phyloP scores from a whole-genome alignment of 768 basidiomycete genomes.

The Boletus reticulatus region DNA sequence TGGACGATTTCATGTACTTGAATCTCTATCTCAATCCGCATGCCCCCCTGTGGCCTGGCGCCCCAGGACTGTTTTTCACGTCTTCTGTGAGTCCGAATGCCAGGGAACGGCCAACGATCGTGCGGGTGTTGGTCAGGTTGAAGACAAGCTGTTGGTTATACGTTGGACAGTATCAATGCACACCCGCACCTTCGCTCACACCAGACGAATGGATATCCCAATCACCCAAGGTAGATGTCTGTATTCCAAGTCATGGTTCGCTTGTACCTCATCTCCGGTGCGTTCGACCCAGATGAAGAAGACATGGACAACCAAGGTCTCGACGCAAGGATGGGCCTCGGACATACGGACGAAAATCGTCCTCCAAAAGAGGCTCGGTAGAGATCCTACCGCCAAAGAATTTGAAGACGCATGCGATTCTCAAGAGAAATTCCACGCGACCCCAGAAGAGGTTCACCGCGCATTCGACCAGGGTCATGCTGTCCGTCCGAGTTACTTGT shows the following conservation, averaged over 20 bases:
- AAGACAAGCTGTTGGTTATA: constrained; percentile 16
- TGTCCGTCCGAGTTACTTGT: neutral
- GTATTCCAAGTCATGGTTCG: neutral
- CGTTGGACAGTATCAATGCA: constrained; percentile 19
- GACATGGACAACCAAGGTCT: constrained; percentile 19
- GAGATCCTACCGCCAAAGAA: constrained; percentile 13
- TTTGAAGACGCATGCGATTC: neutral
- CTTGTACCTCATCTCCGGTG: neutral
- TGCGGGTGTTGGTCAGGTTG: constrained; percentile 12
- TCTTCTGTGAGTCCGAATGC: neutral
- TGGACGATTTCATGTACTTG: constrained; percentile 19
- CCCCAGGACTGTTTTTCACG: constrained; percentile 16
- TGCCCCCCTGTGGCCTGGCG: constrained; percentile 16
- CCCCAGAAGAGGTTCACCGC: constrained; percentile 10
- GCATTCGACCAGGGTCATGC: constrained; percentile 17
- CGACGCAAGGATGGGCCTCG: constrained; percentile 8
- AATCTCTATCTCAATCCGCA: constrained; percentile 19
- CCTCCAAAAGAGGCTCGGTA: constrained; percentile 14
- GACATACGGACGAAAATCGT: constrained; percentile 15
- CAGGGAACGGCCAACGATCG: neutral
- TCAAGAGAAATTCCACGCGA: constrained; percentile 8
- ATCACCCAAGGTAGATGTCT: constrained; percentile 3
- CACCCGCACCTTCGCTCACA: constrained; percentile 5
- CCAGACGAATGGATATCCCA: constrained; percentile 19
- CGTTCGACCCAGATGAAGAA: constrained; percentile 12